These are phyloP conservation scores for Leucogyrophana mollusca DNA, from an alignment of 768 basidiomycete species.

Conservation along the genomic window DNA sequence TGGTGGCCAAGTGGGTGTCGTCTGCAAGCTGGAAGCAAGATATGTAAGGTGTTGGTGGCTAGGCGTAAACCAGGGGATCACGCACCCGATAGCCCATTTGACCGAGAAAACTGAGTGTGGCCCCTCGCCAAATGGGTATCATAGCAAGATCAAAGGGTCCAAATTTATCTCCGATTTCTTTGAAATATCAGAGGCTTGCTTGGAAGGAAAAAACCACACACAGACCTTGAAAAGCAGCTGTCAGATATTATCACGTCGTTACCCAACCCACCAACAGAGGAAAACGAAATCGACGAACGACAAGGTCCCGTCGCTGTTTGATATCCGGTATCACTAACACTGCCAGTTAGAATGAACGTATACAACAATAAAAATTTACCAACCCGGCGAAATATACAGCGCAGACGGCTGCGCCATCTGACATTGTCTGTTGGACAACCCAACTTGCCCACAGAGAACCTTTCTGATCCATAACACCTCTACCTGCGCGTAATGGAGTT, in stretches of 20 bases:
- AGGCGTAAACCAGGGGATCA: background rate
- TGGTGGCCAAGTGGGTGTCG: slow-evolving; percentile 29
- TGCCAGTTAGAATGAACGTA: too few relatives aligned
- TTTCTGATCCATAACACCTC: slow-evolving; percentile 31
- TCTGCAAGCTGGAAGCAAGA: slow-evolving; percentile 19
- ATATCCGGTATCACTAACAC: slow-evolving; percentile 6
- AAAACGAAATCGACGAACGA: background rate
- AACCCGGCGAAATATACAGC: slow-evolving; percentile 30
- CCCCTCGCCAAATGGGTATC: slow-evolving; percentile 46
- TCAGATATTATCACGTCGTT: background rate
- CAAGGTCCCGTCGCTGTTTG: slow-evolving; percentile 1
- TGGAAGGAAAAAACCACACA: background rate
- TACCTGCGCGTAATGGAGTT: slow-evolving; percentile 22
- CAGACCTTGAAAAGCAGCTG: background rate
- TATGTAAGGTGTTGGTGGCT: background rate
- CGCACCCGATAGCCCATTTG: slow-evolving; percentile 37
- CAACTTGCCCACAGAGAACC: slow-evolving; percentile 40
- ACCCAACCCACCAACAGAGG: background rate
- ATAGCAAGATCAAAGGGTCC: slow-evolving; percentile 42
- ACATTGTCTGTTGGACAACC: slow-evolving; percentile 31
- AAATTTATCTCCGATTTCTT: slow-evolving; percentile 38
- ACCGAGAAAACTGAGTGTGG: slow-evolving; percentile 36
- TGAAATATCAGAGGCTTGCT: background rate
- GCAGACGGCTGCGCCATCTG: slow-evolving; percentile 1
- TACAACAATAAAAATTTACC: background rate